Conservation (phyloP, 2,329 filamentous ascomycete genomes). For the Colletotrichum filicis region DNA sequence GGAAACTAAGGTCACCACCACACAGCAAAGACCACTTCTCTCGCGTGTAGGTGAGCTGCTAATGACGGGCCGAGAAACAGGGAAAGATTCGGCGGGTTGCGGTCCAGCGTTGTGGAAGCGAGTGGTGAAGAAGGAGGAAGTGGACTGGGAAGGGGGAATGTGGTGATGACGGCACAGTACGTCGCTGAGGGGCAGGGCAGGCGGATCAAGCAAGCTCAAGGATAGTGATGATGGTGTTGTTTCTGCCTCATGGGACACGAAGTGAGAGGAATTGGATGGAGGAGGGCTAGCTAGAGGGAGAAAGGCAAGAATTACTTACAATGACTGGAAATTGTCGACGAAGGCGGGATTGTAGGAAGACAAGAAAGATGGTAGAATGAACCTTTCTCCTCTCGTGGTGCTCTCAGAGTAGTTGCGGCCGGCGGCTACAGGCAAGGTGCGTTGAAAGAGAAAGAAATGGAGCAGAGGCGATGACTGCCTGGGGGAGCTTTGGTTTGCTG, state of each 20-base stretch:
- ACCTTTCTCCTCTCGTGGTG: background rate
- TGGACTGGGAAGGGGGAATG: constrained; percentile 29
- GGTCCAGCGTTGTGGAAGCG: constrained; percentile 5
- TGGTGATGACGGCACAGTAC: constrained; percentile 36
- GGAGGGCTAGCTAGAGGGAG: constrained; percentile 4
- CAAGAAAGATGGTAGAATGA: background rate
- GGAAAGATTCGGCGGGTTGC: constrained; percentile 13
- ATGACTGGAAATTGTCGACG: constrained; percentile 23
- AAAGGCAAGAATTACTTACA: constrained; percentile 28
- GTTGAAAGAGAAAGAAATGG: background rate
- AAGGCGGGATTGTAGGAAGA: constrained; percentile 15
- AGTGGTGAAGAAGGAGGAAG: constrained; percentile 6
- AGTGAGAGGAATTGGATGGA: background rate
- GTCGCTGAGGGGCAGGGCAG: constrained; percentile 33
- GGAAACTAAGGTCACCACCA: constrained; percentile 10
- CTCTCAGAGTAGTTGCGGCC: background rate
- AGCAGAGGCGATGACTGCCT: constrained; percentile 12
- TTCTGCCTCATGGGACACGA: constrained; percentile 22
- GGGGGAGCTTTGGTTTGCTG: background rate
- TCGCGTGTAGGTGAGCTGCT: constrained; percentile 21
- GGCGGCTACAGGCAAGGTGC: constrained; percentile 1
- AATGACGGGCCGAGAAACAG: constrained; percentile 30
- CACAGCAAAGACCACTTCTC: constrained; percentile 20
- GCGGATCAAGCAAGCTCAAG: constrained; percentile 29
- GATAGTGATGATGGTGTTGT: constrained; percentile 25